Percentiles rank a stretch among this genome's conserved stretches.
Evolutionary conservation across 192 early-diverging fungal genomes (phyloP).

Genomic region (Backusella psychrophila): DNA sequence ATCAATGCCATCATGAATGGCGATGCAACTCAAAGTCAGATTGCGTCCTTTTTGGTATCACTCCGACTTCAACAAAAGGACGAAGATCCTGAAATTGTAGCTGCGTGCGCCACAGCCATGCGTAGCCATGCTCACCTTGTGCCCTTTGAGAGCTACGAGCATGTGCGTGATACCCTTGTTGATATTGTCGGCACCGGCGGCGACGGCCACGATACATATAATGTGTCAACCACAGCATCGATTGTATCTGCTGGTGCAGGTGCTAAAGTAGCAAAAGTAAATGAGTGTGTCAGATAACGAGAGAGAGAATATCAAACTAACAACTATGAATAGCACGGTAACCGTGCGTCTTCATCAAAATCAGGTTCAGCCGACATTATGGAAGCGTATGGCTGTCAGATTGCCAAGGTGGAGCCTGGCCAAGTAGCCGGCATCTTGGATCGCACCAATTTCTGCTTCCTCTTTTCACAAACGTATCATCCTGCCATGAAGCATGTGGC

Average conservation of each 20-base stretch:
- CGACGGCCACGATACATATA: slow-evolving; percentile 97
- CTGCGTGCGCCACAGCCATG: slow-evolving; percentile 75
- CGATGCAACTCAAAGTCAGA: slow-evolving; percentile 78
- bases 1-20: slow-evolving; percentile 77
- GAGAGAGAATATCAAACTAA: neutral
- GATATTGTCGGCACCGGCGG: slow-evolving; percentile 99
- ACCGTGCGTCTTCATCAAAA: slow-evolving; percentile 85
- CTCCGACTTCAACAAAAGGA: slow-evolving; percentile 74
- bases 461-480: slow-evolving; percentile 91
- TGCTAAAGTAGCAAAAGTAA: slow-evolving; percentile 84
- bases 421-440: slow-evolving; percentile 66
- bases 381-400: slow-evolving; percentile 78
- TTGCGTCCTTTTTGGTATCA: slow-evolving; percentile 82
- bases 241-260: slow-evolving; percentile 93
- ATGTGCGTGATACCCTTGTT: slow-evolving; percentile 52
- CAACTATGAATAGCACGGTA: slow-evolving; percentile 70
- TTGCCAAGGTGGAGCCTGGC: slow-evolving; percentile 62
- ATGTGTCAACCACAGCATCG: slow-evolving; percentile 90
- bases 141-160: slow-evolving; percentile 42
- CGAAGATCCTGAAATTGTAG: slow-evolving; percentile 71
- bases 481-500: slow-evolving; percentile 85
- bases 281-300: neutral
- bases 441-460: slow-evolving; percentile 78
- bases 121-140: slow-evolving; percentile 64
- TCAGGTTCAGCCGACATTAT: slow-evolving; percentile 94